Conservation (phyloP, 1,284 basidiomycete genomes). For the Microbotryum scabiosae region DNA sequence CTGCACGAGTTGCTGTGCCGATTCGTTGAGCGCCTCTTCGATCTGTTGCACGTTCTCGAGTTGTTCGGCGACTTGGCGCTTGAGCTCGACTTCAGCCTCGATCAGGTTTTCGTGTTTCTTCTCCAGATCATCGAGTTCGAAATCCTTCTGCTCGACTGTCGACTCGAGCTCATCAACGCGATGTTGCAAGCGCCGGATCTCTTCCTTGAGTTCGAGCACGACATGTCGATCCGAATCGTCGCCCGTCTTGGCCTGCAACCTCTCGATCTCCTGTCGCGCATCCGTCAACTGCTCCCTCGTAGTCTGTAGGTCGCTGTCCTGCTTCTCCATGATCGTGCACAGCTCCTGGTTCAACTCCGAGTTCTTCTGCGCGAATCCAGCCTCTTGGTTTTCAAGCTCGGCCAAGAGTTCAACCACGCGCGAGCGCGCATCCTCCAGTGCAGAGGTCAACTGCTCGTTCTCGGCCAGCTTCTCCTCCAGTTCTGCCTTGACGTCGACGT, state of each 20-base stretch:
- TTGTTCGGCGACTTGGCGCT: slow-evolving; percentile 47
- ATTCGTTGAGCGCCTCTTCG: slow-evolving; percentile 30
- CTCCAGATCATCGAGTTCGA: slow-evolving; percentile 57
- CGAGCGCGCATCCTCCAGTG: slow-evolving; percentile 38
- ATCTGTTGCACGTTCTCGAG: slow-evolving; percentile 31
- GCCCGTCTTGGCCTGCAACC: slow-evolving; percentile 39
- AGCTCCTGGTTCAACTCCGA: slow-evolving; percentile 37
- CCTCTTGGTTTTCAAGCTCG: slow-evolving; percentile 33
- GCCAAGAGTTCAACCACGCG: slow-evolving; percentile 33
- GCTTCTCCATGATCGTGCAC: slow-evolving; percentile 34
- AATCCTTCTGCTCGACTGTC: slow-evolving; percentile 50
- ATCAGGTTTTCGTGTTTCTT: slow-evolving; percentile 48
- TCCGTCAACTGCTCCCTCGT: slow-evolving; percentile 18
- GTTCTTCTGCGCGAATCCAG: slow-evolving; percentile 41
- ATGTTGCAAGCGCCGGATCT: slow-evolving; percentile 6
- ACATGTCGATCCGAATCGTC: not conserved
- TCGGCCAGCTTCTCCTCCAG: slow-evolving; percentile 36
- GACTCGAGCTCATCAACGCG: slow-evolving; percentile 48
- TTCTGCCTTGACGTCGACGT: slow-evolving; percentile 49
- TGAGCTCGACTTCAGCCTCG: slow-evolving; percentile 48
- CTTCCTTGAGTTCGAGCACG: slow-evolving; percentile 8
- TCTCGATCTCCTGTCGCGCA: slow-evolving; percentile 14
- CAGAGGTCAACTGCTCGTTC: slow-evolving; percentile 34
- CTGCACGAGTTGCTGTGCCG: slow-evolving; percentile 28
- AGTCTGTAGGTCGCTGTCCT: slow-evolving; percentile 8